Evolutionary conservation across 352 stramenopile genomes (phyloP), one percentile per base, ranked within the genome.

Genomic region (Albugo candida): DNA sequence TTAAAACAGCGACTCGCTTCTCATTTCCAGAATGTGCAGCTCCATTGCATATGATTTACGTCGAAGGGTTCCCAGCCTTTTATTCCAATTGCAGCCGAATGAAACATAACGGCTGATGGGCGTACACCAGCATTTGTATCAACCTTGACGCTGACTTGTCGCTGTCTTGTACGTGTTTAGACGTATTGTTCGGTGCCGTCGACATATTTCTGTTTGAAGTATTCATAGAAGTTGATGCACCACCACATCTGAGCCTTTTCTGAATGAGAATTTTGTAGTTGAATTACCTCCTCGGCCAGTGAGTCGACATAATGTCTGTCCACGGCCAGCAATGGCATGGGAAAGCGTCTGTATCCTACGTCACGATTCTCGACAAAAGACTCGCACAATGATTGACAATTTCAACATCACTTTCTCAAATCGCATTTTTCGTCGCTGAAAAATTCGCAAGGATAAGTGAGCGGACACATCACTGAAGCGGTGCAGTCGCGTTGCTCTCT

Each of bases 401-500:
- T 45, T 74, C 70, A 16, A 85, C 52, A 24, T 8, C 8, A 10
- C 24, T 31, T 31, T 31, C 24, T 31, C 24, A 3, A 8, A 31
- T 31, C 24, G 24, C 3, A 3, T 31, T 8, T 31, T 31, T 31
- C 24, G 24, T 31, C 24, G 8, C 24, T 8, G 24, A 44, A 91
- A 51, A 10, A 91, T 54, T 46, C 87, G 65, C 36, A 83, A 75
- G 51, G 89, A 91, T 36, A 91, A 81, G 54, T 83, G 74, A 13
- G 61, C 60, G 37, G 74, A 86, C 27, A 91, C 80, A 3, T 83
- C 72, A 47, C 19, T 60, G 81, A 44, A 92, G 87, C 13, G 80
- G 74, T 4, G 76, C 66, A 31, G 8, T 31, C 24, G 24, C 24
- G 8, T 31, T 8, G 8, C 8, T 3, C 24, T 31, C 3, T 31